Evolutionary conservation across 345 rosid genomes (phyloP).

Genomic region (Melastoma malabathricum): DNA sequence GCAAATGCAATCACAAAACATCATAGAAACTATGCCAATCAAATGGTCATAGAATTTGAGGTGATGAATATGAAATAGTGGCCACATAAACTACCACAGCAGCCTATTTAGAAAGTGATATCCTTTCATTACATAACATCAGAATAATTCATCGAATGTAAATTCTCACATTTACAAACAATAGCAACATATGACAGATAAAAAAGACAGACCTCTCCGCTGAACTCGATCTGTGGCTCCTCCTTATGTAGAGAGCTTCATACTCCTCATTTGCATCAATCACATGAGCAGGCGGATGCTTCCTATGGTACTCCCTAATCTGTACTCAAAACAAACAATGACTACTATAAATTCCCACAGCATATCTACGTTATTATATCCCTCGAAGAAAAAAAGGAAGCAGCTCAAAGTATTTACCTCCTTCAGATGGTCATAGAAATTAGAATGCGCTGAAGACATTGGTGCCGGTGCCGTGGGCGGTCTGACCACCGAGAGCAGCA

Average conservation of each 20-base stretch:
- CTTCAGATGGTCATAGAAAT: constrained; percentile 83
- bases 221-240: constrained; percentile 70
- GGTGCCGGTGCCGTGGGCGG: constrained; percentile 52
- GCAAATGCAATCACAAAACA: too few species aligned
- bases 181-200: neutral
- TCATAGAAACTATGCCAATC: too few species aligned
- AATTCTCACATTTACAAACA: neutral
- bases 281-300: constrained; percentile 70
- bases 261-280: constrained; percentile 60
- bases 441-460: constrained; percentile 72
- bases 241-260: constrained; percentile 64
- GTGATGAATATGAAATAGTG: too few species aligned
- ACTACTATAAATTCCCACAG: too few species aligned
- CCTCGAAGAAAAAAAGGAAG: neutral
- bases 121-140: too few species aligned
- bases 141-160: neutral
- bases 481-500: constrained; percentile 85
- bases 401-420: constrained; percentile 34
- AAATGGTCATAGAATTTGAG: too few species aligned
- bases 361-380: neutral
- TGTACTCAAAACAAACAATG: constrained; percentile 6
- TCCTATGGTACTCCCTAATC: constrained; percentile 90
- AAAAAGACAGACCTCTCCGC: constrained; percentile 59
- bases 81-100: too few species aligned
- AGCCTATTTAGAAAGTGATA: neutral